phyloP scores from a whole-genome alignment of 2,329 filamentous ascomycete species.

The Chalaropsis ovoidea region DNA sequence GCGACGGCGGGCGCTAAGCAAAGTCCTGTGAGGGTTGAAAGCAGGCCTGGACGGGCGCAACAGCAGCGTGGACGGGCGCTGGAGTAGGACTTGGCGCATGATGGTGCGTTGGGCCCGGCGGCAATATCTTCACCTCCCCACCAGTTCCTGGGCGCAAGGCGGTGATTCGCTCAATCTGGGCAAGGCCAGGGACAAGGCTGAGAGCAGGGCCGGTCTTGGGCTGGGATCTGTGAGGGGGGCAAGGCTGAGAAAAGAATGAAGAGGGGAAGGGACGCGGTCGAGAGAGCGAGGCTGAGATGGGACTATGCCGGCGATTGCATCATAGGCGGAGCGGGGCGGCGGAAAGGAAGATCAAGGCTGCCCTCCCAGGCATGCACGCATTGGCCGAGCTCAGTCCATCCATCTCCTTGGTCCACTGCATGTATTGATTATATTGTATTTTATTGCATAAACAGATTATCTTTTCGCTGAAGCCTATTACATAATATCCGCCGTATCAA shows the following conservation, averaged over 20 bases:
- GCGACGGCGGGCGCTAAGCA: neutral
- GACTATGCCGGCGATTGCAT: too few relatives aligned
- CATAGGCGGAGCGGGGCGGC: too few relatives aligned
- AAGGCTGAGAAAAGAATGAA: too few relatives aligned
- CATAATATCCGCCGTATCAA: neutral
- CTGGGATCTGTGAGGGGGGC: too few relatives aligned
- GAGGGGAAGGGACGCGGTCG: too few relatives aligned
- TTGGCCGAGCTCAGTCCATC: too few relatives aligned
- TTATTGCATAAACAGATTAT: neutral
- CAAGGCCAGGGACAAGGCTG: neutral
- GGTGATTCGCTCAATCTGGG: neutral
- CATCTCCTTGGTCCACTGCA: too few relatives aligned
- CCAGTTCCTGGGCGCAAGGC: neutral
- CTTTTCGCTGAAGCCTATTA: neutral
- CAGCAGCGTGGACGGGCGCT: neutral
- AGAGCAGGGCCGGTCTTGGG: too few relatives aligned
- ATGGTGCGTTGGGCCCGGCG: neutral
- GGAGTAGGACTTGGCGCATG: neutral
- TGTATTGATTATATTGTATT: neutral
- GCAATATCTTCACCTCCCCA: neutral
- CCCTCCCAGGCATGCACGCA: too few relatives aligned
- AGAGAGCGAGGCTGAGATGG: too few relatives aligned
- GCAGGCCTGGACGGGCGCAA: neutral
- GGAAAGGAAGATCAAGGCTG: too few relatives aligned
- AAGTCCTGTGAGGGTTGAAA: neutral